Evolutionary conservation across 1,284 basidiomycete genomes (phyloP), one percentile per base, ranked within the genome.

Genomic region (Sporisorium iseilematis-ciliati): DNA sequence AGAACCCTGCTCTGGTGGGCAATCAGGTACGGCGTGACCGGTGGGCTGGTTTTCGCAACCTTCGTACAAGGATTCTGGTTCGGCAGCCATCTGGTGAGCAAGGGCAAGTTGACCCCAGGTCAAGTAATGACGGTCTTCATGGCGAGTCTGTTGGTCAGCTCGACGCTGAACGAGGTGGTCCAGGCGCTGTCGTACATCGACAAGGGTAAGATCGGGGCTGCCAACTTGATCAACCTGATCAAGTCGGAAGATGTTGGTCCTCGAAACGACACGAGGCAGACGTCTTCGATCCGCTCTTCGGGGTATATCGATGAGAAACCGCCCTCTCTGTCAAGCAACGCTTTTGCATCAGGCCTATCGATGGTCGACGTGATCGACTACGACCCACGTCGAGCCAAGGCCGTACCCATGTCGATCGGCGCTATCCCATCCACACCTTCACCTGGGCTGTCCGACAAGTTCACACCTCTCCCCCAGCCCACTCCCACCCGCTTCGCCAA

Each of bases 41-140:
- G 83, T 7, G 56, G 56, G 0, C 88, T 92, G 53, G 90, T 92
- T 72, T 91, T 96, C 88, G 89, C 90, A 38, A 97, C 97, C 90
- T 98, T 98, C 86, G 93, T 98, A 11, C 92, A 95, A 81, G 95
- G 93, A 1, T 98, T 98, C 86, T 97, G 95, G 93, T 98, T 92
- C 84, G 97, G 96, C 14, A 90, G 92, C 3, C 91, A 92, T 82
- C 89, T 97, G 57, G 93, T 99, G 14, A 87, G 90, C 25, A 88
- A 91, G 20, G 92, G 92, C 5, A 90, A 89, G 65, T 88, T 90
- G 56, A 87, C 87, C 1, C 88, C 92, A 0, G 93, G 93, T 4
- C 89, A 91, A 53, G 93, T 98, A 73, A 95, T 95, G 91, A 91
- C 92, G 31, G 94, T 96, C 50, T 99, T 99, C 85, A 98, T 95